Base-by-base conservation (phyloP, 2,329 filamentous ascomycete species). In the Paracorniculantispora psalliotae region DNA sequence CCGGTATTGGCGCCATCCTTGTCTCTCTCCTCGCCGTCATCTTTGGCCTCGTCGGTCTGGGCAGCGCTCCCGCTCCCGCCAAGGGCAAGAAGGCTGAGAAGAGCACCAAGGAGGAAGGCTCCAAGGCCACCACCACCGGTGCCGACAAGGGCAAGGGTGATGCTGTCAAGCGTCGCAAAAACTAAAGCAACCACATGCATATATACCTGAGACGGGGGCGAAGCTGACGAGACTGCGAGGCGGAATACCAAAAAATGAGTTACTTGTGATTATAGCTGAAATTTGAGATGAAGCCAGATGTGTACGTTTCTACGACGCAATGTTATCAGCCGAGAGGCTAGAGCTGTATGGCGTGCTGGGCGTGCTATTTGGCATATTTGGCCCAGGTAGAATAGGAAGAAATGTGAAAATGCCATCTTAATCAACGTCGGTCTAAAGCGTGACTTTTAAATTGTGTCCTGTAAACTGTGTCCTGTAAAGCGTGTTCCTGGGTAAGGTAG, bases 61-160 rank as follows among this genome's bases (percentile, higher is more conserved):
- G 85, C 67, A 81, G 83, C 59, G 79, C 90, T 46, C 82, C 89
- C 48, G 84, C 89, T 64, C 83, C 87, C 68, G 81, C 82, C 69
- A 91, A 96, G 86, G 73, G 71, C 28, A 80, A 84, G 62, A 79
- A 73, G 60, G 84, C 91, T 83, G 85, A 83, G 67, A 88, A 93
- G 81, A 86, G 90, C 48, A 88, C 87, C 67, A 92, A 74, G 68
- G 71, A 74, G 59, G 91, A 96, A 85, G 81, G 77, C 60, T 76
- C 79, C 21, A 79, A 85, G 72, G 81, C 83, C 55, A 77, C 80
- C 19, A 69, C 84, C 43, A 79, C 82, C 52, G 84, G 84, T 57
- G 84, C 86, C 57, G 90, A 91, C 62, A 85, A 90, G 60, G 86
- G 87, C 65, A 93, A 94, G 81, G 85, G 82, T 57, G 89, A 92